Evolutionary conservation across 208 protist species (phyloP).

Genomic region (Acanthamoeba rhysodes): DNA sequence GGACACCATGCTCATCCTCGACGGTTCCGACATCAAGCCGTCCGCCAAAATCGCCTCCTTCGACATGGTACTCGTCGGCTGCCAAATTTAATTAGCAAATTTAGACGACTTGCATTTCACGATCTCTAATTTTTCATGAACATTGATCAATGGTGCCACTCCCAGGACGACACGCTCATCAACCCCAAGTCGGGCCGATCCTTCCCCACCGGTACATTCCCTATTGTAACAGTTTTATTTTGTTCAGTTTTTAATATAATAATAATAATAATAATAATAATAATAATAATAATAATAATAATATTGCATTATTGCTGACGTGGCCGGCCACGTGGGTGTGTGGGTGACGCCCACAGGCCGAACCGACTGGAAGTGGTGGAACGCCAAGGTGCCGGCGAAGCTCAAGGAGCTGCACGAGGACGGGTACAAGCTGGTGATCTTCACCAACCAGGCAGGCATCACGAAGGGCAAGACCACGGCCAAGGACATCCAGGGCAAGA

Average conservation of each 20-base stretch:
- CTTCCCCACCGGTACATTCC: constrained; percentile 11
- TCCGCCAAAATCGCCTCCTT: constrained; percentile 64
- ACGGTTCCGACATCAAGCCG: constrained; percentile 10
- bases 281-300: too few species aligned
- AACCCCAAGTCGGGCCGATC: constrained; percentile 48
- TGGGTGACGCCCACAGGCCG: background rate
- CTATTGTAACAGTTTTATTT: too few species aligned
- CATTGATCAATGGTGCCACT: too few species aligned
- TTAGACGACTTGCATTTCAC: too few species aligned
- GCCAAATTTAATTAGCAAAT: background rate
- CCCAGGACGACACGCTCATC: constrained; percentile 68
- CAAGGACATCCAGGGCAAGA: constrained; percentile 71
- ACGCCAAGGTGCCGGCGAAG: constrained; percentile 3
- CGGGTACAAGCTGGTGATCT: constrained; percentile 73
- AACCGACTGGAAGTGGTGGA: constrained; percentile 61
- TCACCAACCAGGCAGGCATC: constrained; percentile 74
- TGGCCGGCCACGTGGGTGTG: too few species aligned
- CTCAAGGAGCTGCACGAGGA: constrained; percentile 62
- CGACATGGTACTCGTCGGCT: constrained; percentile 26
- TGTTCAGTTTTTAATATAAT: too few species aligned
- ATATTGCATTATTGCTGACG: too few species aligned
- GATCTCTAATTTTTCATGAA: too few species aligned
- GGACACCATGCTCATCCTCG: background rate
- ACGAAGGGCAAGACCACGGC: constrained; percentile 28
- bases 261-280: too few species aligned